Evolutionary conservation across 108 stramenopile genomes (phyloP), one percentile per base, ranked within the genome.

Genomic region (Stephanodiscus minutulus): DNA sequence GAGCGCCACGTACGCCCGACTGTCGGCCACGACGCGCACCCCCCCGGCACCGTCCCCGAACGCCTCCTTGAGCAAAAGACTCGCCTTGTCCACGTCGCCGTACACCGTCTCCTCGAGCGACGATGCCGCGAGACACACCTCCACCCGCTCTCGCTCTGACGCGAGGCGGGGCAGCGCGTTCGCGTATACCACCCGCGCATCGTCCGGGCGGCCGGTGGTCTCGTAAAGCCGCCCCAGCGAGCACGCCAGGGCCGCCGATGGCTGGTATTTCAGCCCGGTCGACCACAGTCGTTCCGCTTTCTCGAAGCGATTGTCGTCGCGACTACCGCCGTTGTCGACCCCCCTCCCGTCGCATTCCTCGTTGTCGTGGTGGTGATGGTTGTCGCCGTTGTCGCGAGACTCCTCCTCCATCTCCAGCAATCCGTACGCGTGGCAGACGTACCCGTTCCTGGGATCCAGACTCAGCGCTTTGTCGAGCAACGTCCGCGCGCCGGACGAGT

Each of bases 371-470:
- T 56, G 39, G 21, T 21, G 39, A 10, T 21, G 5, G 21, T n/a
- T 20, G 7, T 31, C 1, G 31, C 17, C 57, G n/a, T 31, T n/a
- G 57, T 18, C 57, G 31, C 29, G 27, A 15, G 68, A 65, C 90
- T 64, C 15, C 35, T n/a, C 63, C 67, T 64, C 77, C 75, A 79
- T 81, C 54, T 83, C 78, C 76, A 90, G 66, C 35, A 91, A 52
- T 8, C 89, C 89, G 69, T 86, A 91, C 10, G 89, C 86, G 71
- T 91, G 90, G 76, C 86, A 89, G 1, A 91, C 91, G 78, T 90
- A 90, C 21, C 89, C 84, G 82, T 94, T 91, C 12, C 58, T 48
- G 2, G 83, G 64, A 66, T 94, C 93, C 7, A 94, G 25, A 1
- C 68, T 60, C 64, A 91, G 58, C 1, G 90, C 90, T 44, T 70